Percentiles rank a stretch among this genome's conserved stretches.
These are phyloP conservation scores for Tympanopsis confertula DNA, from an alignment of 2,329 filamentous ascomycete genomes.

Conservation along the genomic window DNA sequence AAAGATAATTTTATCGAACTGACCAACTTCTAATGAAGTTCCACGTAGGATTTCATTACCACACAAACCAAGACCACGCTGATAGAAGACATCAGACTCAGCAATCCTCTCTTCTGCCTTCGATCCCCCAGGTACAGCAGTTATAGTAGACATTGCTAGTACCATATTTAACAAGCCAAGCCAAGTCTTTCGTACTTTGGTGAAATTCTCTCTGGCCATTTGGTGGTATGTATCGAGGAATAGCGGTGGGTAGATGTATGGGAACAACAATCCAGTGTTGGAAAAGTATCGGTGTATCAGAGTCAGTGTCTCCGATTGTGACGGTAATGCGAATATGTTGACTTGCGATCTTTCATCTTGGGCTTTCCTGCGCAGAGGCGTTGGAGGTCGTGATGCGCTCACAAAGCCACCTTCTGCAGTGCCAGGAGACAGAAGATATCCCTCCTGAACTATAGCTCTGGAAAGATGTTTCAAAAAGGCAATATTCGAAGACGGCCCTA, in stretches of 20 bases:
- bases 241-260: slow-evolving; percentile 22
- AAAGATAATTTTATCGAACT: slow-evolving; percentile 1
- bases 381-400: slow-evolving; percentile 9
- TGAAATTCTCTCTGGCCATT: slow-evolving; percentile 14
- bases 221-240: slow-evolving; percentile 20
- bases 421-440: slow-evolving; percentile 6
- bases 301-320: slow-evolving; percentile 12
- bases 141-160: slow-evolving; percentile 21
- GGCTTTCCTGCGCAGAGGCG: slow-evolving; percentile 5
- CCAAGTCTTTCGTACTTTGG: slow-evolving; percentile 22
- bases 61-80: slow-evolving; percentile 19
- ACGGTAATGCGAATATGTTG: slow-evolving; percentile 17
- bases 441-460: slow-evolving; percentile 8
- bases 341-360: slow-evolving; percentile 6
- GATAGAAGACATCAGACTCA: slow-evolving; percentile 22
- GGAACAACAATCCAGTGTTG: slow-evolving; percentile 22
- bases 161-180: slow-evolving; percentile 26
- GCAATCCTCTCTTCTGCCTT: slow-evolving; percentile 15
- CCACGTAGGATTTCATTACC: slow-evolving; percentile 17
- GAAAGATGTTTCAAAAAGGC: slow-evolving; percentile 23
- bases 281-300: slow-evolving; percentile 22
- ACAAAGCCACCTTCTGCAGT: slow-evolving; percentile 8
- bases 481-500: slow-evolving; percentile 27
- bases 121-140: slow-evolving; percentile 10
- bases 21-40: slow-evolving; percentile 23